These are phyloP conservation scores for Globisporangium emineosum DNA, from an alignment of 352 stramenopile species.

Conservation along the genomic window DNA sequence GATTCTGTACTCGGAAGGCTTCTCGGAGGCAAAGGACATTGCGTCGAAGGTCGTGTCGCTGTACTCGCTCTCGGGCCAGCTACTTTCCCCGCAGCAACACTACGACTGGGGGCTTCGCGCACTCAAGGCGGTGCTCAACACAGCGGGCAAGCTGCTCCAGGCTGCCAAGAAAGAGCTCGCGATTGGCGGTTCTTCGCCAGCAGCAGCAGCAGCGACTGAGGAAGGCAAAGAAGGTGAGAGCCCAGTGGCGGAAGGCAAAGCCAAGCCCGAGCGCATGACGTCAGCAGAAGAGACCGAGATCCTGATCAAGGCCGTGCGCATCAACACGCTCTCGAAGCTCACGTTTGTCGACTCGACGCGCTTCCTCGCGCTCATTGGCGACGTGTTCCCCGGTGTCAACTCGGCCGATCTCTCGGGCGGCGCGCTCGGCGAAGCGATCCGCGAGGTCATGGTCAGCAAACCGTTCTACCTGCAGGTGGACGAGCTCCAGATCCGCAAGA, in stretches of 20 bases:
- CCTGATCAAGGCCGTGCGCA: slow-evolving; percentile 93
- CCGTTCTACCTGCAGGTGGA: slow-evolving; percentile 87
- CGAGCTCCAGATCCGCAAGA: slow-evolving; percentile 92
- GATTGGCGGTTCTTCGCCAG: neutral
- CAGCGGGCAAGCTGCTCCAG: slow-evolving; percentile 89
- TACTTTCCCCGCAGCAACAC: slow-evolving; percentile 89
- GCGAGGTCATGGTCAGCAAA: slow-evolving; percentile 87
- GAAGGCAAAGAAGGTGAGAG: slow-evolving; percentile 17
- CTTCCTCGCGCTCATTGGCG: slow-evolving; percentile 91
- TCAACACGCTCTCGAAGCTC: slow-evolving; percentile 96
- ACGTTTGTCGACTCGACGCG: slow-evolving; percentile 89
- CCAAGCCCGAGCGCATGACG: slow-evolving; percentile 39
- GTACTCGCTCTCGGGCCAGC: slow-evolving; percentile 85
- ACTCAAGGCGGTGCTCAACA: slow-evolving; percentile 94
- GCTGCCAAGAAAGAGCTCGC: slow-evolving; percentile 67
- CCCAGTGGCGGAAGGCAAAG: neutral
- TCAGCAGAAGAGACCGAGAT: slow-evolving; percentile 85
- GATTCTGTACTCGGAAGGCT: slow-evolving; percentile 91
- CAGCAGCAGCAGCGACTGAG: slow-evolving; percentile 6
- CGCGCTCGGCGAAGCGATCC: slow-evolving; percentile 83
- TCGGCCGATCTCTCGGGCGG: slow-evolving; percentile 81
- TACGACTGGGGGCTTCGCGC: slow-evolving; percentile 94
- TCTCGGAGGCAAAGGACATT: slow-evolving; percentile 87
- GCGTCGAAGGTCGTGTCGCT: slow-evolving; percentile 90
- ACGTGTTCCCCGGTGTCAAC: slow-evolving; percentile 91